Percentiles rank a stretch among this genome's conserved stretches.
phyloP scores from a whole-genome alignment of 768 basidiomycete species.

The Russula olivacea region DNA sequence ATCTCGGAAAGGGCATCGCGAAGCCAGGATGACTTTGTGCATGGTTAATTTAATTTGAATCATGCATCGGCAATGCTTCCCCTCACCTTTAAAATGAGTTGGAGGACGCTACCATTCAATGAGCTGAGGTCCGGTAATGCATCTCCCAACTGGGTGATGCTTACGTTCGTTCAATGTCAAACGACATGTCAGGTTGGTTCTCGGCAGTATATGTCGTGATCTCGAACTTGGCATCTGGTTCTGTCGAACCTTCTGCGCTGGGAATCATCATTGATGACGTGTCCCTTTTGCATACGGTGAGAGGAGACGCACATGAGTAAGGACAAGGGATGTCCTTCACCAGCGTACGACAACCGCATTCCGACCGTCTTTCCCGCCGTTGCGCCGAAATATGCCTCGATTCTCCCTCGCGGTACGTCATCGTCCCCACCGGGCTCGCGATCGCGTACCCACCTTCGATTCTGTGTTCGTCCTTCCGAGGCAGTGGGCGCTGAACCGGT shows the following conservation, averaged over 20 bases:
- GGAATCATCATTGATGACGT: not conserved
- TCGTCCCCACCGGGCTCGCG: constrained; percentile 42
- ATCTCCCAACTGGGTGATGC: constrained; percentile 23
- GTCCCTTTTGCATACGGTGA: not conserved
- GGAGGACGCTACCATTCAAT: constrained; percentile 11
- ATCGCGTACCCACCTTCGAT: constrained; percentile 44
- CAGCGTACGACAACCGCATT: constrained; percentile 79
- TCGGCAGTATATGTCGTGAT: constrained; percentile 83
- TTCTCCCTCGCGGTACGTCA: constrained; percentile 37
- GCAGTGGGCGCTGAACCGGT: constrained; percentile 43
- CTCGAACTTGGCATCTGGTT: constrained; percentile 84
- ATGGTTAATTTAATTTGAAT: constrained; percentile 1
- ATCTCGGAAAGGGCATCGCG: constrained; percentile 88
- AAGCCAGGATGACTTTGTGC: constrained; percentile 78
- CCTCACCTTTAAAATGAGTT: constrained; percentile 48
- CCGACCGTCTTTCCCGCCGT: constrained; percentile 61
- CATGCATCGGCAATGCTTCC: constrained; percentile 55
- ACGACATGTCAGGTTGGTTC: constrained; percentile 70
- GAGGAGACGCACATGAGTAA: constrained; percentile 61
- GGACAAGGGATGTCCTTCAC: constrained; percentile 70
- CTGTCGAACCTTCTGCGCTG: constrained; percentile 71
- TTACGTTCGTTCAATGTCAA: constrained; percentile 62
- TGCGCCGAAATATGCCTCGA: constrained; percentile 55
- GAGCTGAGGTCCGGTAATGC: not conserved
- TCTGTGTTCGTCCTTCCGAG: constrained; percentile 30